Evolutionary conservation across 805 yeast species (phyloP).

Genomic region (Clavispora fructus): DNA sequence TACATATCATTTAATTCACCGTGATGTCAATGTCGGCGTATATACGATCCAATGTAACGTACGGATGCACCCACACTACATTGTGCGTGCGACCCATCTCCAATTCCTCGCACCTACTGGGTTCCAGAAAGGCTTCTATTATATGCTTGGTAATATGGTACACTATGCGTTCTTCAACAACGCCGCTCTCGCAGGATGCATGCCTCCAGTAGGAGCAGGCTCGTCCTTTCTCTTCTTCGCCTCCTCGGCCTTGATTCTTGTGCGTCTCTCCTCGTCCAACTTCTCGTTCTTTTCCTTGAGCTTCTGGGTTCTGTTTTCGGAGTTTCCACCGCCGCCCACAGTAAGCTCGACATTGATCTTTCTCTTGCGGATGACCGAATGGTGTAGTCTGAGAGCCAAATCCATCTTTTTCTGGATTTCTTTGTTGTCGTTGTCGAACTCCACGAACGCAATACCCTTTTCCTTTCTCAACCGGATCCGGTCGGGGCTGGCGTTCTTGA

Average conservation of each 20-base stretch:
- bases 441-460: conserved; percentile 89
- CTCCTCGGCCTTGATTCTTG: conserved; percentile 45
- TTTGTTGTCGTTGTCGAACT: conserved; percentile 54
- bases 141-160: background rate
- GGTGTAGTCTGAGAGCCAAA: conserved; percentile 79
- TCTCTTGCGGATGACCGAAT: conserved; percentile 59
- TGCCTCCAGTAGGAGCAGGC: conserved; percentile 22
- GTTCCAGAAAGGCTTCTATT: background rate
- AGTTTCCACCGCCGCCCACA: conserved; percentile 97
- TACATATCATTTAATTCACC: too few relatives aligned
- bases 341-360: conserved; percentile 94
- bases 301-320: conserved; percentile 56
- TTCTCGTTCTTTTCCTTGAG: conserved; percentile 74
- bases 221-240: conserved; percentile 28
- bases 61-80: too few relatives aligned
- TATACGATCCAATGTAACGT: too few relatives aligned
- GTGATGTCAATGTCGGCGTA: too few relatives aligned
- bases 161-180: conserved; percentile 25
- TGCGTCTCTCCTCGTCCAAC: conserved; percentile 63
- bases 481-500: conserved; percentile 69
- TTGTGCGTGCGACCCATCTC: too few relatives aligned
- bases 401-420: conserved; percentile 80
- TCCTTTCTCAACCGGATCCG: conserved; percentile 72
- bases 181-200: conserved; percentile 68
- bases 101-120: background rate